Evolutionary conservation across 495 filamentous ascomycete genomes (phyloP), one percentile per base, ranked within the genome.

Genomic region (Cercophora samala): DNA sequence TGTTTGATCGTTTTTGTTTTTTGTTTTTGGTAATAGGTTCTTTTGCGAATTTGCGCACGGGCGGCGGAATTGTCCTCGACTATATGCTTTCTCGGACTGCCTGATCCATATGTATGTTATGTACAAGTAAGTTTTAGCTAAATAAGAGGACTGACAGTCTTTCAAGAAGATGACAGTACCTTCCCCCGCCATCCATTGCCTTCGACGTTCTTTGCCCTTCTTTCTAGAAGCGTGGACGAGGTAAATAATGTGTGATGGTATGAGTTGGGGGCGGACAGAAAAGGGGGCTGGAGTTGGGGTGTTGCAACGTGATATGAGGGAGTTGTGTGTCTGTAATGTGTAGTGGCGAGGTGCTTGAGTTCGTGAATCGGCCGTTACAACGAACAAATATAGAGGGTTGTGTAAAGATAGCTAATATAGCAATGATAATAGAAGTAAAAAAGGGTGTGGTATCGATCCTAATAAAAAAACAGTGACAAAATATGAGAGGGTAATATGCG

Each of bases 381-480:
- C 15, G 9, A 17, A 46, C 15, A 2, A 46, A 46, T 9, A 9
- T 9, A 9, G 13, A 9, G 37, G 2, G 2, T 46, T 1, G 37
- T 46, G 37, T 46, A 46, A 46, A 46, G 15, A 17, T 46, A 46
- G 37, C 5, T 46, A 46, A 46, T 46, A 46, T 46, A 46, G 37
- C 13, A 46, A 46, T 17, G 22, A 21, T 23, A 11, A 56, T 56
- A 56, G 53, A 56, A 56, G 53, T 56, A 54, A 54, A 21, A 18
- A 3, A 4, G n/a, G 53, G 26, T 63, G 46, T 71, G 66, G 66
- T 71, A 71, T 71, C 69, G 69, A 66, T 71, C 66, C 54, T 51
- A 67, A 58, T 25, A 58, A 17, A 24, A 59, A 60, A 32, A 46
- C 8, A 46, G 13, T 17, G 37, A 46, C 37, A 60, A 60, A 26